Evolutionary conservation across 257 asterid genomes (phyloP).

Genomic region (Primulina tabacum): DNA sequence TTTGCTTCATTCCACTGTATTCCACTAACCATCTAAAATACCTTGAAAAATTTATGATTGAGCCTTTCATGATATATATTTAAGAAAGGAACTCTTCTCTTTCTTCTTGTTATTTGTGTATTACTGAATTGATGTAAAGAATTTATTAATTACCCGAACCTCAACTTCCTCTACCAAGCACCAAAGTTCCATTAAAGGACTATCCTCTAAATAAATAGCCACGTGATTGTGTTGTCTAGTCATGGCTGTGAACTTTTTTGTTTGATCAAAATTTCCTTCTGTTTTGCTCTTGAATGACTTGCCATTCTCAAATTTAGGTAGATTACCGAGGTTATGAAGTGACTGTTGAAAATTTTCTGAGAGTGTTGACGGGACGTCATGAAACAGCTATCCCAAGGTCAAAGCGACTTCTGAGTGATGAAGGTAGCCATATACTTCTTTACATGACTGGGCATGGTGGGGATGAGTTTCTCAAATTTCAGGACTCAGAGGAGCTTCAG

Average conservation of each 20-base stretch:
- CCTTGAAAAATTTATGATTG: background rate
- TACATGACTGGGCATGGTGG: constrained; percentile 99
- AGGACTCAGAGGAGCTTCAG: constrained; percentile 97
- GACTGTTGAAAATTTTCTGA: constrained; percentile 81
- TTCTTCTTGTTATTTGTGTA: constrained; percentile 5
- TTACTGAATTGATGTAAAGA: constrained; percentile 6
- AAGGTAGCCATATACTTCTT: constrained; percentile 92
- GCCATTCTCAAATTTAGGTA: constrained; percentile 53
- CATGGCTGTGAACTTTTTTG: constrained; percentile 9
- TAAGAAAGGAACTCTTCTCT: constrained; percentile 13
- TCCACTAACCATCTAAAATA: background rate
- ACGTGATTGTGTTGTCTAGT: constrained; percentile 10
- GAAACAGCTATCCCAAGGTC: constrained; percentile 94
- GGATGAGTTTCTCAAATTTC: constrained; percentile 94
- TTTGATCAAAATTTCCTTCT: constrained; percentile 3
- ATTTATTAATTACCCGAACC: constrained; percentile 6
- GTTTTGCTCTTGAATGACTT: constrained; percentile 2
- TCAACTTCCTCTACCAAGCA: background rate
- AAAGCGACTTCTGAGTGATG: constrained; percentile 95
- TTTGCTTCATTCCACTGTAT: background rate
- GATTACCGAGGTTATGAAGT: constrained; percentile 99
- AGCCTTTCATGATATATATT: constrained; percentile 2
- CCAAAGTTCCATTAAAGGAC: background rate
- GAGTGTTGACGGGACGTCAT: constrained; percentile 91
- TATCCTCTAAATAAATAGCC: constrained; percentile 4